These are phyloP conservation scores for Effrenium voratum DNA, from an alignment of 73 alveolate species.

Conservation along the genomic window DNA sequence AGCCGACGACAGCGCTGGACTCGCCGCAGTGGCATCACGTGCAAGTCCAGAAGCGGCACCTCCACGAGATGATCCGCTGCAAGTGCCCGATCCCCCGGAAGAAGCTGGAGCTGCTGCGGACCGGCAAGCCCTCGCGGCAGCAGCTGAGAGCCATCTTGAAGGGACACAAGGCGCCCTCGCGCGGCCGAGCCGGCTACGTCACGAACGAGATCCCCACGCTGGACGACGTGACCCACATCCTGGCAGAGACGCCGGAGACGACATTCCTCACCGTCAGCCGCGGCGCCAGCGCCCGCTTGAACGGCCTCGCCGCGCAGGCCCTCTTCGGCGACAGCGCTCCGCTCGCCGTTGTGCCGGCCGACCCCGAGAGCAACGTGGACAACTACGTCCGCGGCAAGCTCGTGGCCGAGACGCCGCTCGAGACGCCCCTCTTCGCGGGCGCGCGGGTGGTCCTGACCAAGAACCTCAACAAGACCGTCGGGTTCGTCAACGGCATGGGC, in stretches of 20 bases:
- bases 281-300: conserved; percentile 6
- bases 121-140: background rate
- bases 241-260: conserved; percentile 49
- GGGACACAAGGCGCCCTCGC: conserved; percentile 75
- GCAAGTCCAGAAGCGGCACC: conserved; percentile 33
- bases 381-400: conserved; percentile 8
- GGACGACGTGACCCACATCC: background rate
- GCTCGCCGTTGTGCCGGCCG: conserved; percentile 43
- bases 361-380: conserved; percentile 52
- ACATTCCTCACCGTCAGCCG: conserved; percentile 57
- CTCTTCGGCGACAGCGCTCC: background rate
- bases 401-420: background rate
- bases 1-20: conserved; percentile 11
- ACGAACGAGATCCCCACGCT: conserved; percentile 22
- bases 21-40: conserved; percentile 25
- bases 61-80: conserved; percentile 36
- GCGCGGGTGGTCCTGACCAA: conserved; percentile 2
- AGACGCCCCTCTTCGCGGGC: background rate
- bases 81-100: conserved; percentile 13
- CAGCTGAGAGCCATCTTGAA: background rate
- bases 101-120: conserved; percentile 9
- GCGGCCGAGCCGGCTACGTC: conserved; percentile 49
- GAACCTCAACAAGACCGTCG: conserved; percentile 26
- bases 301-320: conserved; percentile 21
- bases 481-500: conserved; percentile 66